Percentiles rank a stretch among this genome's conserved stretches.
These are phyloP conservation scores for Penicillium polonicum DNA, from an alignment of 2,329 filamentous ascomycete genomes.

Conservation along the genomic window DNA sequence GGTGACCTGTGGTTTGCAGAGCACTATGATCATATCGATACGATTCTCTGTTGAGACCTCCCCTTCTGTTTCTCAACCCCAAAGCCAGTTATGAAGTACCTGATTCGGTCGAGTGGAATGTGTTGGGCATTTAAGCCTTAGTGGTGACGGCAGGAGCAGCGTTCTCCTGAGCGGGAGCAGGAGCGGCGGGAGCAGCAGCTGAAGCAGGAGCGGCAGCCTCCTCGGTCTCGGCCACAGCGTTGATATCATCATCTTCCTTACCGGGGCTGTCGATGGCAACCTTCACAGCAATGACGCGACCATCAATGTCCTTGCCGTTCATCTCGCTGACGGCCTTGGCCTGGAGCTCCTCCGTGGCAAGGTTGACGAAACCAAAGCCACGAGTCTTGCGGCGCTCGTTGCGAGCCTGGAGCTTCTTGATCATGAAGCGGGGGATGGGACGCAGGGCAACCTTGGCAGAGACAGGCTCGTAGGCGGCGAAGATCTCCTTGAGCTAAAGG, in stretches of 20 bases:
- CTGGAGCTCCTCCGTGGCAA: conserved; percentile 92
- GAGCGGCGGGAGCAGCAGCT: conserved; percentile 35
- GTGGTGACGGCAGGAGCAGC: conserved; percentile 26
- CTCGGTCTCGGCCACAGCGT: conserved; percentile 47
- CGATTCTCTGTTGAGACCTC: conserved; percentile 3
- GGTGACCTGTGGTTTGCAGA: conserved; percentile 6
- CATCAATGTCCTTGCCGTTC: conserved; percentile 99
- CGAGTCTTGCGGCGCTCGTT: conserved; percentile 98
- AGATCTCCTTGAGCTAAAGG: conserved; percentile 90
- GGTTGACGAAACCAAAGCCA: conserved; percentile 97
- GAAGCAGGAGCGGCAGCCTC: conserved; percentile 43
- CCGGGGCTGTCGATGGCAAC: conserved; percentile 99
- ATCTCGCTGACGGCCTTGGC: conserved; percentile 96
- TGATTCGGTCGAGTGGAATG: conserved; percentile 22
- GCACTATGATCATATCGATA: conserved; percentile 31
- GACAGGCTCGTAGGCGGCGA: conserved; percentile 84
- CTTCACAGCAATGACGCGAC: conserved; percentile 99
- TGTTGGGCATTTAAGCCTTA: conserved; percentile 31
- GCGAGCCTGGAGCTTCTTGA: conserved; percentile 99
- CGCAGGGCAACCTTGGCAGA: conserved; percentile 98
- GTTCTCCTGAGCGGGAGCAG: conserved; percentile 27
- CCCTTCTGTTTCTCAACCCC: conserved; percentile 14
- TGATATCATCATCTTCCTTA: conserved; percentile 82
- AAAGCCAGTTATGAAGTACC: conserved; percentile 16
- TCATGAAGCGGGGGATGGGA: conserved; percentile 99